phyloP scores from a whole-genome alignment of 2,329 filamentous ascomycete species.

The Penicillium griseofulvum region DNA sequence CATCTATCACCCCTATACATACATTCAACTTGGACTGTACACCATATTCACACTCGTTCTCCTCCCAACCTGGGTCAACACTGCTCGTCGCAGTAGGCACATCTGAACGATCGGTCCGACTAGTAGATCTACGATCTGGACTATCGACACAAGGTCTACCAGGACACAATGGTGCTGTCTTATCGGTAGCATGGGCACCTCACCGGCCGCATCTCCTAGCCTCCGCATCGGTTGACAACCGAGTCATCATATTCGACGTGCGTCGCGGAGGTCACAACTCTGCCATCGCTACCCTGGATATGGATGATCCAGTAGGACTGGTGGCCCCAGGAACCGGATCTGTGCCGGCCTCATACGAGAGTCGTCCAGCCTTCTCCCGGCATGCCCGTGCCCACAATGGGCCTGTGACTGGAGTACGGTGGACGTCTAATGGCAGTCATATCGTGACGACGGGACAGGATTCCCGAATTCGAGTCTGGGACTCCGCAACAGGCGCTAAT shows the following conservation, averaged over 20 bases:
- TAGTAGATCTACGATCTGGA: slow-evolving; percentile 83
- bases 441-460: slow-evolving; percentile 82
- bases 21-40: slow-evolving; percentile 48
- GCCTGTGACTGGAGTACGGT: slow-evolving; percentile 78
- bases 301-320: slow-evolving; percentile 76
- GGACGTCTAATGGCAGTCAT: slow-evolving; percentile 75
- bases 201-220: slow-evolving; percentile 74
- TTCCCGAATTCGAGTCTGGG: slow-evolving; percentile 81
- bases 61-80: slow-evolving; percentile 61
- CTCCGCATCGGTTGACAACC: slow-evolving; percentile 81
- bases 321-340: slow-evolving; percentile 37
- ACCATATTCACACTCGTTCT: slow-evolving; percentile 66
- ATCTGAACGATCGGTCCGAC: slow-evolving; percentile 76
- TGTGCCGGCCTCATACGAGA: slow-evolving; percentile 26
- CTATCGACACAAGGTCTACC: slow-evolving; percentile 69
- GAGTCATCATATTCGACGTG: slow-evolving; percentile 82
- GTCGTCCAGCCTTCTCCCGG: slow-evolving; percentile 45
- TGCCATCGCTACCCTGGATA: slow-evolving; percentile 73
- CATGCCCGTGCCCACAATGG: slow-evolving; percentile 67
- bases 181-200: slow-evolving; percentile 78
- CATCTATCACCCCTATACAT: slow-evolving; percentile 43
- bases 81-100: slow-evolving; percentile 85
- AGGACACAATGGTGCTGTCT: slow-evolving; percentile 64
- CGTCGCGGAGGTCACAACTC: slow-evolving; percentile 66
- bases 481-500: slow-evolving; percentile 75